phyloP scores from a whole-genome alignment of 2,329 filamentous ascomycete species.

The Colletotrichum sp. region DNA sequence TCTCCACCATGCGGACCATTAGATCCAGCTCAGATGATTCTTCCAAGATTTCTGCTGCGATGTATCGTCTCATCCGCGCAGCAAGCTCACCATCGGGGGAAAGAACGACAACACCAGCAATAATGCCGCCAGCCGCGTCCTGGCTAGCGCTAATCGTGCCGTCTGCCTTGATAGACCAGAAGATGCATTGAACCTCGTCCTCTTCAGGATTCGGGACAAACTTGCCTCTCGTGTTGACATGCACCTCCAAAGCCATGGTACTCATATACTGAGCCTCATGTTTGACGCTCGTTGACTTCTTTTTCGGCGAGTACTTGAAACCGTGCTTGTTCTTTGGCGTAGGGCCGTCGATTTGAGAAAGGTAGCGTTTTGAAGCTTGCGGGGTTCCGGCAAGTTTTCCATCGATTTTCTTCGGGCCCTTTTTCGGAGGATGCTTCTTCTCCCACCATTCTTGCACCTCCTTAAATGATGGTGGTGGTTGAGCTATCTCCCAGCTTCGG shows the following conservation, averaged over 20 bases:
- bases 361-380: conserved; percentile 34
- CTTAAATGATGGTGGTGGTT: conserved; percentile 69
- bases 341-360: conserved; percentile 88
- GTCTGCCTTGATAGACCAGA: conserved; percentile 87
- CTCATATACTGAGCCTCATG: conserved; percentile 95
- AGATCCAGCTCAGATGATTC: conserved; percentile 85
- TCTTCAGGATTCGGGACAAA: conserved; percentile 88
- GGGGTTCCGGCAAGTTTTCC: conserved; percentile 17
- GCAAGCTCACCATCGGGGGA: conserved; percentile 65
- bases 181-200: conserved; percentile 86
- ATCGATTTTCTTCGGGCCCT: conserved; percentile 19
- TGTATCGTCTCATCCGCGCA: conserved; percentile 65
- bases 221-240: conserved; percentile 84
- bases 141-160: conserved; percentile 59
- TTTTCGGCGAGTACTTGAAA: conserved; percentile 84
- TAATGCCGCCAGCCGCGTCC: conserved; percentile 49
- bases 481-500: conserved; percentile 78
- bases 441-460: conserved; percentile 76
- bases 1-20: conserved; percentile 83
- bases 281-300: conserved; percentile 75
- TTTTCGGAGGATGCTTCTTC: conserved; percentile 31
- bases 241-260: conserved; percentile 91
- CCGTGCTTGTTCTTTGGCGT: conserved; percentile 83
- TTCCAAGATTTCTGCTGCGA: conserved; percentile 68
- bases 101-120: conserved; percentile 76